phyloP scores from a whole-genome alignment of 2,329 filamentous ascomycete genomes.

The Stylonectria norvegica region DNA sequence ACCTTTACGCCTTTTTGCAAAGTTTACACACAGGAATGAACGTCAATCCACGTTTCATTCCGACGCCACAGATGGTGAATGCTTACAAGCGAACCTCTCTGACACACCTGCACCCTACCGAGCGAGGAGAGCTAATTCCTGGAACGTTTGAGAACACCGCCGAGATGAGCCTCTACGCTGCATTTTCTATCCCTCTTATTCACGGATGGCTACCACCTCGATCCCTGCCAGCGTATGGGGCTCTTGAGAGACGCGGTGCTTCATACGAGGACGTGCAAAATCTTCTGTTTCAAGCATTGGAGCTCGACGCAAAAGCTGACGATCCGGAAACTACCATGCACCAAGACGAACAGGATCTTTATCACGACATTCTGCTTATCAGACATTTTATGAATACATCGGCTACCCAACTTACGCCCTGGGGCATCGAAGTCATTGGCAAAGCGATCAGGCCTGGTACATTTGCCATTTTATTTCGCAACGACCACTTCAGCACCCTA shows the following conservation, averaged over 20 bases:
- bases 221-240: slow-evolving; percentile 62
- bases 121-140: slow-evolving; percentile 47
- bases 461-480: slow-evolving; percentile 89
- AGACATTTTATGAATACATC: slow-evolving; percentile 76
- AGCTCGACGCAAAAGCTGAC: slow-evolving; percentile 73
- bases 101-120: slow-evolving; percentile 49
- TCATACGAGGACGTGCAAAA: slow-evolving; percentile 93
- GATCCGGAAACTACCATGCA: slow-evolving; percentile 50
- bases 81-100: slow-evolving; percentile 52
- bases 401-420: slow-evolving; percentile 81
- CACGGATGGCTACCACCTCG: slow-evolving; percentile 86
- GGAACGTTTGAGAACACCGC: slow-evolving; percentile 83
- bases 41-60: slow-evolving; percentile 85
- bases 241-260: slow-evolving; percentile 69
- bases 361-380: slow-evolving; percentile 80
- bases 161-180: slow-evolving; percentile 88
- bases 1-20: slow-evolving; percentile 83
- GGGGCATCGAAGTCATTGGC: slow-evolving; percentile 72
- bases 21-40: slow-evolving; percentile 96
- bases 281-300: slow-evolving; percentile 82
- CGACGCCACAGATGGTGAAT: slow-evolving; percentile 46
- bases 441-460: slow-evolving; percentile 70
- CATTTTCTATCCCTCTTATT: slow-evolving; percentile 82
- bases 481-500: slow-evolving; percentile 93
- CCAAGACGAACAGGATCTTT: slow-evolving; percentile 70